Evolutionary conservation across 169 alveolate genomes (phyloP).

Genomic region (Plasmodium knowlesi): DNA sequence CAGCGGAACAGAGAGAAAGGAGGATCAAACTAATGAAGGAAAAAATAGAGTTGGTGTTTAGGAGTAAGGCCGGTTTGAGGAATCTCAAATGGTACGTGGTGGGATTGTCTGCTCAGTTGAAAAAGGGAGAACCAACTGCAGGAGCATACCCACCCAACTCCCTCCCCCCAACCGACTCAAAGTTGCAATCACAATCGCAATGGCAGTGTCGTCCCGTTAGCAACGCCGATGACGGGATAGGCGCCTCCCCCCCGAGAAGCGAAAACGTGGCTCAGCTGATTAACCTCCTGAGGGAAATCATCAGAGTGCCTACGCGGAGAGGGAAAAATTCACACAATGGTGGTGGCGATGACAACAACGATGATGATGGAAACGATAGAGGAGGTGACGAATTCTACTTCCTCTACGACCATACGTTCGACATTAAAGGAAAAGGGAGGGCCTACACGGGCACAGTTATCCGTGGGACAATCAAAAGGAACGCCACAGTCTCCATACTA

Average conservation of each 20-base stretch:
- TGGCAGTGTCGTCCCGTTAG: no score
- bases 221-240: neutral
- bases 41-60: constrained; percentile 68
- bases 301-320: constrained; percentile 79
- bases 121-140: constrained; percentile 50
- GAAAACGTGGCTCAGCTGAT: constrained; percentile 45
- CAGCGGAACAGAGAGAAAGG: constrained; percentile 82
- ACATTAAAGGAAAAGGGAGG: constrained; percentile 91
- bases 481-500: neutral
- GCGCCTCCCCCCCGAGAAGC: neutral
- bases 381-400: constrained; percentile 80
- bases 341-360: neutral
- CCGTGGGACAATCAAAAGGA: constrained; percentile 78
- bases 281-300: constrained; percentile 44
- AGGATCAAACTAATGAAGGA: constrained; percentile 74
- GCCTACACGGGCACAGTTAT: constrained; percentile 92
- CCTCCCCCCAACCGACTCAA: neutral
- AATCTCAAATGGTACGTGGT: constrained; percentile 80
- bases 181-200: neutral
- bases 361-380: neutral
- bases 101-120: constrained; percentile 79
- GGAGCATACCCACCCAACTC: neutral
- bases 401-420: constrained; percentile 91
- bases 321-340: neutral
- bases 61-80: constrained; percentile 73